These are phyloP conservation scores for Adansonia digitata DNA, from an alignment of 345 rosid species.

Conservation along the genomic window DNA sequence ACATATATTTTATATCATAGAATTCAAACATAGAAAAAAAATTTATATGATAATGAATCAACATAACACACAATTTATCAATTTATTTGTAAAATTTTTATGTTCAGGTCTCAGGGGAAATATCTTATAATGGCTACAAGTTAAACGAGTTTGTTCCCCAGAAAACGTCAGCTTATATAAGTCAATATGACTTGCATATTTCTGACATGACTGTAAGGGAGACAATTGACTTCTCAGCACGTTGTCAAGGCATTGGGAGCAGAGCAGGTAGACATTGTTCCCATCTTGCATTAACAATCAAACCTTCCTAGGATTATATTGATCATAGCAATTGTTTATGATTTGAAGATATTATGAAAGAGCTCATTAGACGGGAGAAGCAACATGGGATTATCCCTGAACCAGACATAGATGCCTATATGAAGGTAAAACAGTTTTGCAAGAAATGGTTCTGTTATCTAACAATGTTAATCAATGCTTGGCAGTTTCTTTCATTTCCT, in stretches of 20 bases:
- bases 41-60: no score
- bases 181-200: slow-evolving; percentile 58
- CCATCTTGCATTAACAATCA: background rate
- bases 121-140: slow-evolving; percentile 51
- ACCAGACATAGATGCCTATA: slow-evolving; percentile 41
- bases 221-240: slow-evolving; percentile 59
- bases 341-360: slow-evolving; percentile 31
- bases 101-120: slow-evolving; percentile 42
- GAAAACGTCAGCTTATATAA: slow-evolving; percentile 55
- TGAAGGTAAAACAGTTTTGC: slow-evolving; percentile 45
- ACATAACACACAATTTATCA: no score
- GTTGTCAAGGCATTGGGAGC: slow-evolving; percentile 56
- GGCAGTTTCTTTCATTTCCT: background rate
- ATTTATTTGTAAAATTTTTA: background rate
- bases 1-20: no score
- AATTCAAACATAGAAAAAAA: no score
- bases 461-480: background rate
- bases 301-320: background rate
- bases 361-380: slow-evolving; percentile 41
- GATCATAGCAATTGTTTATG: background rate
- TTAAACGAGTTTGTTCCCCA: slow-evolving; percentile 53
- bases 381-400: slow-evolving; percentile 39
- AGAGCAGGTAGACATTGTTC: slow-evolving; percentile 27
- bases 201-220: slow-evolving; percentile 65
- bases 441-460: no score